These are phyloP conservation scores for Candida yuanshanica DNA, from an alignment of 805 yeast genomes.

Conservation along the genomic window DNA sequence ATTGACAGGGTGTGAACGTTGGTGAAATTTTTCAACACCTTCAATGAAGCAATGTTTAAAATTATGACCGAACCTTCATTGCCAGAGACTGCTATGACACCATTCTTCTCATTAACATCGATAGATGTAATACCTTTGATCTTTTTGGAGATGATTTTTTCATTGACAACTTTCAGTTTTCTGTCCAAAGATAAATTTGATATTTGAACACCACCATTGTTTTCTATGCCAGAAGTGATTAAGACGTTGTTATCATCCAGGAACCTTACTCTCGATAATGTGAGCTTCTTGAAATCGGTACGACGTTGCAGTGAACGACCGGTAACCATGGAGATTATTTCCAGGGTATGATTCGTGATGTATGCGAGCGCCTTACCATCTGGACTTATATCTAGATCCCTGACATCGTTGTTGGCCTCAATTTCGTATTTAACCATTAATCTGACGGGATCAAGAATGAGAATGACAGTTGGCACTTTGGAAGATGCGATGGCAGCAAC, in stretches of 20 bases:
- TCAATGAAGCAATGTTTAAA: conserved; percentile 39
- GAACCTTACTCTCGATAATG: conserved; percentile 31
- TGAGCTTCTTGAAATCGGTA: conserved; percentile 29
- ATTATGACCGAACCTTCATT: conserved; percentile 56
- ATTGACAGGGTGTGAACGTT: conserved; percentile 66
- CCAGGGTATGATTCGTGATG: conserved; percentile 52
- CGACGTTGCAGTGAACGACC: conserved; percentile 30
- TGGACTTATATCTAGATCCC: conserved; percentile 66
- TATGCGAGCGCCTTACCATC: conserved; percentile 65
- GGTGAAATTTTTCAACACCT: conserved; percentile 46
- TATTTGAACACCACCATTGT: conserved; percentile 13
- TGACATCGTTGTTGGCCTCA: conserved; percentile 51
- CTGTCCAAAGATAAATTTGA: conserved; percentile 13
- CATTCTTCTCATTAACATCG: conserved; percentile 34
- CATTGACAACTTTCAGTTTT: conserved; percentile 15
- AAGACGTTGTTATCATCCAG: conserved; percentile 19
- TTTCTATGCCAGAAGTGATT: conserved; percentile 10
- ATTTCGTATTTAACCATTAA: conserved; percentile 52
- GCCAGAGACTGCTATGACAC: conserved; percentile 37
- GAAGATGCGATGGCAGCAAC: conserved; percentile 72
- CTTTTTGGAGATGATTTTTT: conserved; percentile 17
- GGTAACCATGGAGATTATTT: conserved; percentile 35
- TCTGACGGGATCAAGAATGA: conserved; percentile 52
- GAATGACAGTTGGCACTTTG: conserved; percentile 58
- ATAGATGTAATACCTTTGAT: conserved; percentile 39